These are phyloP conservation scores for Xylaria sp. DNA, from an alignment of 2,329 filamentous ascomycete species.

Conservation along the genomic window DNA sequence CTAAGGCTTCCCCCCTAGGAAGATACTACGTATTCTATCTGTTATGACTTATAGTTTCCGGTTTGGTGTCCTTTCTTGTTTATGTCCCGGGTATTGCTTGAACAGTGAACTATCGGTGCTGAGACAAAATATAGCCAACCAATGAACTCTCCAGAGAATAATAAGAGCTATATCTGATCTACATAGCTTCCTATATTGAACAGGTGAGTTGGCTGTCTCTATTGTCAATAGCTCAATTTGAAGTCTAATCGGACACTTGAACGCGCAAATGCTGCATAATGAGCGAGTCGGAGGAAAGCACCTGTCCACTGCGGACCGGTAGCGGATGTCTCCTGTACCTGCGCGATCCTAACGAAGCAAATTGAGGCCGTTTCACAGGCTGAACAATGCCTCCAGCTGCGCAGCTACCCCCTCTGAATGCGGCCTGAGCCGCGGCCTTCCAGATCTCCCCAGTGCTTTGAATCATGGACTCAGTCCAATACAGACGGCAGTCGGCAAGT, in stretches of 20 bases:
- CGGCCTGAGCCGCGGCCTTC: constrained; percentile 35
- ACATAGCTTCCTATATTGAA: neutral
- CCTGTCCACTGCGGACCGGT: constrained; percentile 18
- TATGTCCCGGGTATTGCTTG: no score
- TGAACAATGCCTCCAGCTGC: constrained; percentile 29
- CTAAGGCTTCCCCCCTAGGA: no score
- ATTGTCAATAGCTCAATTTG: neutral
- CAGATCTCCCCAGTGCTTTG: constrained; percentile 29
- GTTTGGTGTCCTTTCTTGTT: no score
- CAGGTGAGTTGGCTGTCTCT: neutral
- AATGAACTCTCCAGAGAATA: no score
- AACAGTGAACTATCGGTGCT: no score
- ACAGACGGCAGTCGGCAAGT: constrained; percentile 34
- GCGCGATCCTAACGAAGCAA: neutral
- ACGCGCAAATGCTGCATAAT: constrained; percentile 32
- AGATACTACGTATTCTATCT: no score
- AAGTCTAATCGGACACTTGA: constrained; percentile 37
- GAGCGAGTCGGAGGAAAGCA: constrained; percentile 17
- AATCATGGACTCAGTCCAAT: constrained; percentile 33
- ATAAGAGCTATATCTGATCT: no score
- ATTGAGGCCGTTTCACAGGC: constrained; percentile 10
- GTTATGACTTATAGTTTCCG: no score
- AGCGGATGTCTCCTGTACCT: constrained; percentile 24
- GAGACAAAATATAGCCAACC: no score
- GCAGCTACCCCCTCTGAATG: constrained; percentile 32